Conservation (phyloP, 177 flowering plant genomes). For the Vitis hybrid region DNA sequence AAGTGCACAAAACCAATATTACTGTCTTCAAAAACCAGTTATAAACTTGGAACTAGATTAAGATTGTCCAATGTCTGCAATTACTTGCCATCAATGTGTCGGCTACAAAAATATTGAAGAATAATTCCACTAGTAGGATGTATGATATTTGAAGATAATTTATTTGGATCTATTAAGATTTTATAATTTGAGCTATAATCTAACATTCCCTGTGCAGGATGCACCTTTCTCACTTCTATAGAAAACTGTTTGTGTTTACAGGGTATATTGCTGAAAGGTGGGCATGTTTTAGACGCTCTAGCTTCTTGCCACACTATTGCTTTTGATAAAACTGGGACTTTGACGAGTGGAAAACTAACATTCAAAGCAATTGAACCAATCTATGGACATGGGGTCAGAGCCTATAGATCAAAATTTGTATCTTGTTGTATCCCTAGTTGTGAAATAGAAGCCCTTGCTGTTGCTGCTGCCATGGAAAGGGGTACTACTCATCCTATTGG, state of each 20-base stretch:
- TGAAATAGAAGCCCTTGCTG: slow-evolving; percentile 98
- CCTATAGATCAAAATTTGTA: slow-evolving; percentile 20
- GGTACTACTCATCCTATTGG: slow-evolving; percentile 99
- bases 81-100: background rate
- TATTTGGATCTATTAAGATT: no score
- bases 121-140: no score
- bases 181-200: background rate
- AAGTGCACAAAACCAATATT: no score
- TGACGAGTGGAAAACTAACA: slow-evolving; percentile 90
- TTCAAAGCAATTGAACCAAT: slow-evolving; percentile 96
- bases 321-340: slow-evolving; percentile 98
- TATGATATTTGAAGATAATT: no score
- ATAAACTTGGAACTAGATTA: background rate
- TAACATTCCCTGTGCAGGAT: background rate
- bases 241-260: slow-evolving; percentile 18
- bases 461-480: slow-evolving; percentile 99
- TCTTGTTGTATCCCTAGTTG: slow-evolving; percentile 88
- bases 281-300: slow-evolving; percentile 91
- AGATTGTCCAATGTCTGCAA: background rate
- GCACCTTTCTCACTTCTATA: background rate
- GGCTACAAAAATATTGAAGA: no score
- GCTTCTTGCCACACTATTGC: slow-evolving; percentile 90
- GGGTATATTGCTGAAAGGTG: slow-evolving; percentile 99
- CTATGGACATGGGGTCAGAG: slow-evolving; percentile 60
- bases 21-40: background rate